A percentile compares a stretch with the other conserved stretches of the same genome.
Conservation (phyloP, 176 grass and related monocot genomes). For the Areca catechu region DNA sequence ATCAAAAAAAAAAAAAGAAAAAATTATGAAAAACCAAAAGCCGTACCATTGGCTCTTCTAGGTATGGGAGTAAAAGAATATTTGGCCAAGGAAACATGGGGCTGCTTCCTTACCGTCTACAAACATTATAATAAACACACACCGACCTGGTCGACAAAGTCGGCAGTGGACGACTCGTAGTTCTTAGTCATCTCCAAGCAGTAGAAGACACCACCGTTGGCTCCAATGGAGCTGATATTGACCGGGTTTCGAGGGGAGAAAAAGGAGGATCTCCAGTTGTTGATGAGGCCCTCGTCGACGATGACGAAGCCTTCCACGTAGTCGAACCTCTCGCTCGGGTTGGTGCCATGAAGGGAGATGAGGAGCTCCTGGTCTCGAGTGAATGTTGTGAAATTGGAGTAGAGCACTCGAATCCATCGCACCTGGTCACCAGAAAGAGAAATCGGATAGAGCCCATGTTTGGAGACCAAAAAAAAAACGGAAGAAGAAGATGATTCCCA, state of each 20-base stretch:
- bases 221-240: conserved; percentile 65
- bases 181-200: conserved; percentile 91
- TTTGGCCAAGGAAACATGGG: conserved; percentile 17
- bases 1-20: conserved; percentile 24
- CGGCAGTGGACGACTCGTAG: conserved; percentile 55
- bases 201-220: conserved; percentile 60
- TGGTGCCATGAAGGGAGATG: conserved; percentile 31
- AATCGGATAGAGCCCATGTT: too few species aligned
- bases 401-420: conserved; percentile 84
- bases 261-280: conserved; percentile 99
- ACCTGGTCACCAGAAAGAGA: conserved; percentile 25
- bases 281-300: conserved; percentile 84
- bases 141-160: conserved; percentile 56
- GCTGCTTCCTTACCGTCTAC: too few species aligned
- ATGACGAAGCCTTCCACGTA: conserved; percentile 95
- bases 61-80: conserved; percentile 11
- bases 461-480: too few species aligned
- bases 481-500: too few species aligned
- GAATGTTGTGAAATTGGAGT: conserved; percentile 79
- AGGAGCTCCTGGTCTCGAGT: conserved; percentile 72
- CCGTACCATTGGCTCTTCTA: conserved; percentile 38
- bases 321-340: conserved; percentile 43
- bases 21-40: conserved; percentile 23
- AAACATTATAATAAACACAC: too few species aligned
- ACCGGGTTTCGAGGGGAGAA: conserved; percentile 93